Evolutionary conservation across 257 asterid genomes (phyloP).

Genomic region (Gardenia jasminoides): DNA sequence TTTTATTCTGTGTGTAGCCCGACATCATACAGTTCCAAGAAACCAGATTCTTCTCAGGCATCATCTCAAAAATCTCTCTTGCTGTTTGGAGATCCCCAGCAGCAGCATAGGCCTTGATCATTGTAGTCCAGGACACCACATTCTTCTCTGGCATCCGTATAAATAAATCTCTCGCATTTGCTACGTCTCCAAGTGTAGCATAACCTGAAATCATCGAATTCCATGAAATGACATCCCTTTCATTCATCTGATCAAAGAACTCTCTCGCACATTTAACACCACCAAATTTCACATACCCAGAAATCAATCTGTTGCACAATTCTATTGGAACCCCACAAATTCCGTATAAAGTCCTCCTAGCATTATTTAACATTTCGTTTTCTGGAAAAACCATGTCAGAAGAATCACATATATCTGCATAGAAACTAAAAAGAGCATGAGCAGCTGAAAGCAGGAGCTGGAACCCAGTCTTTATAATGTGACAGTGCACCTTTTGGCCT

Average conservation of each 20-base stretch:
- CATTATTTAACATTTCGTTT: slow-evolving; percentile 21
- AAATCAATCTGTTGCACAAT: slow-evolving; percentile 38
- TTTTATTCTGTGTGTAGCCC: slow-evolving; percentile 27
- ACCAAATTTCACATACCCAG: slow-evolving; percentile 31
- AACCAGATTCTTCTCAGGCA: slow-evolving; percentile 42
- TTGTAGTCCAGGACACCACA: slow-evolving; percentile 47
- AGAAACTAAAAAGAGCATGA: slow-evolving; percentile 34
- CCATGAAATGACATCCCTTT: slow-evolving; percentile 47
- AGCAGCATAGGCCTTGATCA: slow-evolving; percentile 39
- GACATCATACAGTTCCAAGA: slow-evolving; percentile 64
- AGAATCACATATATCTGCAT: slow-evolving; percentile 23
- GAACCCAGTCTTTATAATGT: slow-evolving; percentile 43
- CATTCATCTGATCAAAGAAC: slow-evolving; percentile 41
- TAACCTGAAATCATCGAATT: slow-evolving; percentile 39
- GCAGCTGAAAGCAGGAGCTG: slow-evolving; percentile 24
- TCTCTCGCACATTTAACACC: slow-evolving; percentile 26
- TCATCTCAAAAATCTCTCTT: slow-evolving; percentile 27
- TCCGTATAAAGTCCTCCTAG: slow-evolving; percentile 31
- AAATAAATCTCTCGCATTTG: slow-evolving; percentile 33
- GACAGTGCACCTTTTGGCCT: slow-evolving; percentile 40
- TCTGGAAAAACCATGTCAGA: slow-evolving; percentile 9
- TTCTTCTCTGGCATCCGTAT: slow-evolving; percentile 34
- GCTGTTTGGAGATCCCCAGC: slow-evolving; percentile 36
- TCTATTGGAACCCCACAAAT: slow-evolving; percentile 24
- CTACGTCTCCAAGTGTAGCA: slow-evolving; percentile 31